Evolutionary conservation across 2,329 filamentous ascomycete genomes (phyloP).

Genomic region (Lachnum nothofagi): DNA sequence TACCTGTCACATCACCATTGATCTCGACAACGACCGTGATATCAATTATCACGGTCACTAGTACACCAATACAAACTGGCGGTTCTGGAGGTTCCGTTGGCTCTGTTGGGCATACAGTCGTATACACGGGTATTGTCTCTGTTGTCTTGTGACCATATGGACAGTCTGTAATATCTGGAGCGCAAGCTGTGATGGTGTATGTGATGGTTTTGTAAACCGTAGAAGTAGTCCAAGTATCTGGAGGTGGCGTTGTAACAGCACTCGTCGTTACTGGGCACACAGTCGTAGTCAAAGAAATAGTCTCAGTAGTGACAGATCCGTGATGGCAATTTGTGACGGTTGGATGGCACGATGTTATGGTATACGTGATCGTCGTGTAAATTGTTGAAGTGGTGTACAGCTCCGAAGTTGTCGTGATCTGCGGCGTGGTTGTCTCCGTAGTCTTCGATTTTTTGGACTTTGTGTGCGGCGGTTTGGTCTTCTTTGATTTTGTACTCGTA

Average conservation of each 20-base stretch:
- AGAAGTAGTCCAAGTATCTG: background rate
- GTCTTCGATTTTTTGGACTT: no score
- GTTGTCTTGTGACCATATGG: background rate
- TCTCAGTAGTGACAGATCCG: background rate
- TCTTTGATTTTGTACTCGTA: no score
- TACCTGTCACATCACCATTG: conserved; percentile 1
- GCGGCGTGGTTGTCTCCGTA: background rate
- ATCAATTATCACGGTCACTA: background rate
- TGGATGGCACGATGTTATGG: background rate
- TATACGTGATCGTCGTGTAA: background rate
- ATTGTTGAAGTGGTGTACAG: background rate
- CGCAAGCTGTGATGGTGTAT: background rate
- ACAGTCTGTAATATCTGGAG: background rate
- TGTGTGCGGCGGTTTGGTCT: no score
- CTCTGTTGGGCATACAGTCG: conserved; percentile 26
- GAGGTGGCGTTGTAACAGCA: no score
- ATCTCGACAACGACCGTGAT: conserved; percentile 3
- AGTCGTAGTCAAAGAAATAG: conserved; percentile 27
- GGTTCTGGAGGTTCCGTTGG: background rate
- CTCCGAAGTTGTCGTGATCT: background rate
- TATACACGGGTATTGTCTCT: conserved; percentile 21
- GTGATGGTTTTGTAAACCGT: background rate
- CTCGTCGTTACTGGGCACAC: conserved; percentile 30
- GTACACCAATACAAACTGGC: no score
- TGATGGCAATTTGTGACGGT: background rate